Conservation (phyloP, 495 filamentous ascomycete species). For the Diplogelasinospora grovesii region DNA sequence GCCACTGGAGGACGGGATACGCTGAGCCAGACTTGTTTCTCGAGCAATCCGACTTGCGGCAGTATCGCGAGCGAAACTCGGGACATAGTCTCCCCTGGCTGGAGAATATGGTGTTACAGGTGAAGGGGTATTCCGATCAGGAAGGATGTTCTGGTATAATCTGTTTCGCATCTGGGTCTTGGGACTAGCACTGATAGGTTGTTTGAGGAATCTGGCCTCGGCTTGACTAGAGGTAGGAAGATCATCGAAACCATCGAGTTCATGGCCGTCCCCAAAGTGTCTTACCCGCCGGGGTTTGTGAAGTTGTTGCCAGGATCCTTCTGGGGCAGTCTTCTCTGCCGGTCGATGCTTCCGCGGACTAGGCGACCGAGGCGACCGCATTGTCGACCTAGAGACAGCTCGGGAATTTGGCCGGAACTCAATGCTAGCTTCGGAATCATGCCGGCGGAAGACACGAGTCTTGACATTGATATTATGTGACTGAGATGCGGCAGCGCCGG, state of each 20-base stretch:
- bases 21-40: slow-evolving; percentile 68
- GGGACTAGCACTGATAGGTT: slow-evolving; percentile 63
- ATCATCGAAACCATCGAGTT: slow-evolving; percentile 91
- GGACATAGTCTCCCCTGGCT: slow-evolving; percentile 49
- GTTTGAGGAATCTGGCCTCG: slow-evolving; percentile 76
- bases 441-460: slow-evolving; percentile 62
- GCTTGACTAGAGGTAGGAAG: slow-evolving; percentile 78
- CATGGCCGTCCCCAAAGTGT: slow-evolving; percentile 86
- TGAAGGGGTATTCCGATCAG: slow-evolving; percentile 45
- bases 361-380: slow-evolving; percentile 53
- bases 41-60: slow-evolving; percentile 84
- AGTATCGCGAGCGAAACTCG: slow-evolving; percentile 90
- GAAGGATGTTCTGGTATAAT: slow-evolving; percentile 50
- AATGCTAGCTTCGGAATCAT: slow-evolving; percentile 59
- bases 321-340: slow-evolving; percentile 31
- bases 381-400: slow-evolving; percentile 47
- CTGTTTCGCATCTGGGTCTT: slow-evolving; percentile 58
- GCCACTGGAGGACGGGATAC: slow-evolving; percentile 43
- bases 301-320: slow-evolving; percentile 48
- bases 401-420: slow-evolving; percentile 50
- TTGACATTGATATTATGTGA: slow-evolving; percentile 77
- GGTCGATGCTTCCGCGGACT: slow-evolving; percentile 42
- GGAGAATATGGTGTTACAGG: slow-evolving; percentile 52
- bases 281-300: slow-evolving; percentile 66
- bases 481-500: slow-evolving; percentile 63